Base-by-base conservation (phyloP, 169 alveolate species). In the Plasmodium adleri region DNA sequence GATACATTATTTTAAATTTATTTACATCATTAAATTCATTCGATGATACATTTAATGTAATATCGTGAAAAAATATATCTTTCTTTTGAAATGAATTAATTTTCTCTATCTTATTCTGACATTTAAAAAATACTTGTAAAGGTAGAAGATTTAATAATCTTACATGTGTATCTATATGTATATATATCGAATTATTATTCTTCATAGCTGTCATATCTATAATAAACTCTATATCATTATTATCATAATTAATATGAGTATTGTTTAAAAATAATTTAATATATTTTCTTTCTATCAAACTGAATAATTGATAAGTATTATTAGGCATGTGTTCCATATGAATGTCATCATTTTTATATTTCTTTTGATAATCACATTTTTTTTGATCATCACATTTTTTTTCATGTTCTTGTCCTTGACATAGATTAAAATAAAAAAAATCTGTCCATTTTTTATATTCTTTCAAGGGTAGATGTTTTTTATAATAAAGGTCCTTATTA, bases 241-340 rank as follows among this genome's bases (percentile, higher is more conserved):
- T 22, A 58, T 10, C 9, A 13, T 32, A 17, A 59, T 3, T 50
- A 22, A 39, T 26, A 49, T 24, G 28, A 5, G 68, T 66, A 2
- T 80, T 72, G 43, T 80, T 80, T 80, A 70, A 15, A 6, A 80
- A 5, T 49, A 22, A 12, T 24, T 60, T 80, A 9, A 60, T 62
- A 15, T 54, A 20, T 43, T 68, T 80, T 68, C 90, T 66, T 10
- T n/a, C 43, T 7, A 80, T 52, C 5, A 17, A 1, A 15, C 67
- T 43, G 43, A 68, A 68, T 3, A 80, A 5, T 17, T 32, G 54
- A 32, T 39, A 47, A n/a, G 7, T 56, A 50, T 32, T 15, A 68
- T 8, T 45, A 13, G 20, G 39, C 12, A 49, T 45, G 5, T 49
- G 9, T 2, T 13, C 20, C 15, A n/a, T 4, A 26, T 28, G 1